These are phyloP conservation scores for Sporisorium exsertum DNA, from an alignment of 1,284 basidiomycete species.

Conservation along the genomic window DNA sequence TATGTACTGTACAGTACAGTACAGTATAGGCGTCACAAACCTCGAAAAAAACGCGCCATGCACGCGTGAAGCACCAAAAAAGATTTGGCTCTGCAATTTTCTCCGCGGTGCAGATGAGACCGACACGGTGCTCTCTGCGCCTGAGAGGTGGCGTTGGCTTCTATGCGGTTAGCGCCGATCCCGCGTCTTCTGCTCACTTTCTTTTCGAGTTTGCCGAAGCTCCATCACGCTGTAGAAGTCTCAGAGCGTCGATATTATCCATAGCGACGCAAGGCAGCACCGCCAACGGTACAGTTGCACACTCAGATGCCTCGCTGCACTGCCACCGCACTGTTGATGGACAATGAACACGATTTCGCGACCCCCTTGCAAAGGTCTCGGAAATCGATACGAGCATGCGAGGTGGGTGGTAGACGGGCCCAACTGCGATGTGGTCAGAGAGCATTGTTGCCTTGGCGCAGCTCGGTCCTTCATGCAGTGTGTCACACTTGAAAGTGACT, in stretches of 20 bases:
- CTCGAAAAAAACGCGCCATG: neutral
- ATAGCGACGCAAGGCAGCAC: neutral
- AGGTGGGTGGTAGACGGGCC: neutral
- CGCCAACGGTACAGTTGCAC: too few species aligned
- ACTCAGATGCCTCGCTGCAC: too few species aligned
- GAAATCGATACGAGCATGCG: neutral
- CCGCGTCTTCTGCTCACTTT: neutral
- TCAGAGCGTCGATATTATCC: neutral
- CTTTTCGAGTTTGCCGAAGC: neutral
- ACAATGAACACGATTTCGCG: neutral
- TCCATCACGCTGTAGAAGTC: neutral
- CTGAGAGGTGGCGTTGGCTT: conserved; percentile 2
- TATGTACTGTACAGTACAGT: too few species aligned
- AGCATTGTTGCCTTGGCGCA: neutral
- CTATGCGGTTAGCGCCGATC: conserved; percentile 19
- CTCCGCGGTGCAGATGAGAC: conserved; percentile 4
- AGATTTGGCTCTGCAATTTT: neutral
- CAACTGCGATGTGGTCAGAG: neutral
- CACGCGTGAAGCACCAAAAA: neutral
- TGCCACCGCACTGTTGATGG: neutral
- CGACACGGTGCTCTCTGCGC: conserved; percentile 8
- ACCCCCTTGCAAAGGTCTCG: neutral
- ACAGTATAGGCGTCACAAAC: too few species aligned
- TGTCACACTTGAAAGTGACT: neutral
- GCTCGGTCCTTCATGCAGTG: neutral